Conservation (phyloP, 768 basidiomycete genomes). For the Pulveroboletus sp. region DNA sequence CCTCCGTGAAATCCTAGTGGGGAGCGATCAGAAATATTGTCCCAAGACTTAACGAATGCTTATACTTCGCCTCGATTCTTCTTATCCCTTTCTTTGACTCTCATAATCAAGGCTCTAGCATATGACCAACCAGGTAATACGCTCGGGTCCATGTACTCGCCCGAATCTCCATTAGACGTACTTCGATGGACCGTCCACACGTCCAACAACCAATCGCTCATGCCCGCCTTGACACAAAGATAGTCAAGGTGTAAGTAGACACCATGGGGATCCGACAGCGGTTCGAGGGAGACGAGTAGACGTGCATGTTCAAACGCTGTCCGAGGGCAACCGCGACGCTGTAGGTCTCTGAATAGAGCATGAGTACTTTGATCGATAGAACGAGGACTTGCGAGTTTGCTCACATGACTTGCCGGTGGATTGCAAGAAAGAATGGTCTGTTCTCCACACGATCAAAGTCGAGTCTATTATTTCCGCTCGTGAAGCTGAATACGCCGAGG, state of each 20-base stretch:
- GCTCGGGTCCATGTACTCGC: conserved; percentile 44
- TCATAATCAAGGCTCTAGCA: conserved; percentile 63
- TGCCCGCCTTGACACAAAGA: conserved; percentile 74
- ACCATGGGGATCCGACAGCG: conserved; percentile 86
- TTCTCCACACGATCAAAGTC: conserved; percentile 92
- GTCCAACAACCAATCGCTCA: conserved; percentile 77
- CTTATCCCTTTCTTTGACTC: conserved; percentile 44
- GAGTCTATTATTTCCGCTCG: conserved; percentile 73
- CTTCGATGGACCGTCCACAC: conserved; percentile 36
- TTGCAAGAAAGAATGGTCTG: conserved; percentile 83
- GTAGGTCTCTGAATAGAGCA: conserved; percentile 57
- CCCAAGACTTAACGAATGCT: neutral
- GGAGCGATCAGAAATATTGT: conserved; percentile 1
- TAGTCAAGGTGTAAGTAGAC: conserved; percentile 79
- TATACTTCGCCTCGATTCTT: conserved; percentile 38
- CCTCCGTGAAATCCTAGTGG: conserved; percentile 41
- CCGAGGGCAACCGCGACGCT: conserved; percentile 82
- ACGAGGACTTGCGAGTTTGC: conserved; percentile 19
- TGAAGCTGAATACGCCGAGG: conserved; percentile 81
- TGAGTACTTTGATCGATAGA: neutral
- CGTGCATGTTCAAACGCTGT: conserved; percentile 90
- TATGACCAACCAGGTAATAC: conserved; percentile 77
- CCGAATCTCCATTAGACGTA: conserved; percentile 3
- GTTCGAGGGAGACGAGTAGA: conserved; percentile 81
- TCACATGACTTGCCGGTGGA: conserved; percentile 80